Base-by-base conservation (phyloP, 306 rosid genomes). In the Cyclanthera cordifolia region DNA sequence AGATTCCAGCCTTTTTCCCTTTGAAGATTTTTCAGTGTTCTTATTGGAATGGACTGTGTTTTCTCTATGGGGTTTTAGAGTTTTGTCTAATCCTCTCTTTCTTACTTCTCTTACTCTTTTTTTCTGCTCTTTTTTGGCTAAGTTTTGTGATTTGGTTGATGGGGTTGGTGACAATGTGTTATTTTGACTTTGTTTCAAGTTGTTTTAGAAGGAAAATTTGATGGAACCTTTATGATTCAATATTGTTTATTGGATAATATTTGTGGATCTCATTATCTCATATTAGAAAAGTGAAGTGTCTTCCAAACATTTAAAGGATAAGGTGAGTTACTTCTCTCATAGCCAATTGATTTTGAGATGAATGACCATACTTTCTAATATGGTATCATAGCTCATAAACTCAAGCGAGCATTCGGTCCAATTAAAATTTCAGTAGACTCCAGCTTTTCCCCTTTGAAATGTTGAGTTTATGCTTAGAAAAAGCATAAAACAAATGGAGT, bases 401-500 rank as follows among this genome's bases (percentile, higher is more conserved):
- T n/a, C n/a, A n/a, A n/a, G n/a, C n/a, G n/a, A n/a, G n/a, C n/a
- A n/a, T n/a, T n/a, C n/a, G n/a, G n/a, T n/a, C n/a, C n/a, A n/a
- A n/a, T n/a, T n/a, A n/a, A n/a, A n/a, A 48, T 72, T 24, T 73
- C 74, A 48, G 17, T 2, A 27, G 72, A 72, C 58, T 48, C 49
- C 57, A 74, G 50, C 65, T 53, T 71, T 60, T 69, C 64, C 54
- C 21, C 54, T 70, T 73, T 37, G 69, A 74, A 68, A 53, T 73
- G 46, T 43, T 20, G 57, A 69, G 58, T 57, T 41, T 59, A 50
- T 12, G 20, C 53, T 21, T 34, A 16, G 6, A 75, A n/a, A 17
- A 3, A 78, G 75, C 59, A 70, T 70, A 30, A 75, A 14, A 30
- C 53, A 59, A 73, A 69, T 69, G 60, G 66, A 76, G 55, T 53